Percentiles rank a stretch among this genome's conserved stretches.
These are phyloP conservation scores for Cladosporium sp. DNA, from an alignment of 2,329 filamentous ascomycete genomes.

Conservation along the genomic window DNA sequence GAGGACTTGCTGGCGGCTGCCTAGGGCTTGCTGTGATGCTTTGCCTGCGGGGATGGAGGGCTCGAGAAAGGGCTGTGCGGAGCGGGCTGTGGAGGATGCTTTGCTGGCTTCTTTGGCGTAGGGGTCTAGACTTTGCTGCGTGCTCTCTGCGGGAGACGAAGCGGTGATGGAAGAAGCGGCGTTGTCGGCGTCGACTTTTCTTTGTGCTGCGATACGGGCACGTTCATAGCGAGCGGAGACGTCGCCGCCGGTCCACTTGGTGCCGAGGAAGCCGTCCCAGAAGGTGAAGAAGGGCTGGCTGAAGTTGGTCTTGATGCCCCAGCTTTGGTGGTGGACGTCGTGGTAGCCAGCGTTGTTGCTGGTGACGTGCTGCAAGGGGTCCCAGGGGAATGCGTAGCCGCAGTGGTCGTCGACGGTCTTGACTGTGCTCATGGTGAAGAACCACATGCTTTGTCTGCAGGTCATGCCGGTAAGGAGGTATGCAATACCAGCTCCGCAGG, in stretches of 20 bases:
- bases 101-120: constrained; percentile 30
- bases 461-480: constrained; percentile 83
- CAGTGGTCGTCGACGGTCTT: constrained; percentile 99
- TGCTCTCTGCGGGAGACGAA: constrained; percentile 20
- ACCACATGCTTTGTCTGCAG: constrained; percentile 81
- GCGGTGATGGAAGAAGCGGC: constrained; percentile 27
- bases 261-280: constrained; percentile 83
- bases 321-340: constrained; percentile 97
- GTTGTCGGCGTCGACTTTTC: constrained; percentile 54
- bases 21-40: constrained; percentile 41
- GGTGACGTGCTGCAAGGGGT: constrained; percentile 87
- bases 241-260: constrained; percentile 75
- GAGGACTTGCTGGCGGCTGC: constrained; percentile 43
- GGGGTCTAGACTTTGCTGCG: constrained; percentile 23
- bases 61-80: constrained; percentile 24
- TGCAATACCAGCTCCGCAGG: constrained; percentile 77
- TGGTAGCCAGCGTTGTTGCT: constrained; percentile 96
- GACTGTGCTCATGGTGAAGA: constrained; percentile 85
- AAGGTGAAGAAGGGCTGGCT: constrained; percentile 88
- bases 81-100: constrained; percentile 27
- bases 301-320: constrained; percentile 95
- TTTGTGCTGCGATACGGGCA: constrained; percentile 56
- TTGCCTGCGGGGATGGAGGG: constrained; percentile 38
- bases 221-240: constrained; percentile 61
- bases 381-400: constrained; percentile 92